Base-by-base conservation (phyloP, 352 stramenopile species). In the Phytophthora lateralis region DNA sequence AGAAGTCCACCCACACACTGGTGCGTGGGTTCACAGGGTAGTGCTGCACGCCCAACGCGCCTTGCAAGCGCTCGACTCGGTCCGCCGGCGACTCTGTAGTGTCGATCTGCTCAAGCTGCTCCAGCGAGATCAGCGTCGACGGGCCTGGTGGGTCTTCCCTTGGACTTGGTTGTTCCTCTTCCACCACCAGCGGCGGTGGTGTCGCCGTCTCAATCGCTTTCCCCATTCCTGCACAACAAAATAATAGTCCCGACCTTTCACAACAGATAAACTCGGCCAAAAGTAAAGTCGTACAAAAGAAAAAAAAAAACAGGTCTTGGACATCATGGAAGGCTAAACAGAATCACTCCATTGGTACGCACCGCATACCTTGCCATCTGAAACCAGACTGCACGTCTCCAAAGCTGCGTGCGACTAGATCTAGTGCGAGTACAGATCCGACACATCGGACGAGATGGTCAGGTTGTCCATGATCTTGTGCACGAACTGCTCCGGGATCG, bases 401-500 rank as follows among this genome's bases (percentile, higher is more conserved):
- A 56, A 18, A 26, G 21, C 35, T 32, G 42, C 15, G 20, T 37
- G 46, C 67, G 37, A 55, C 62, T 58, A 46, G 38, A 60, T 56
- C 57, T 76, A 95, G 60, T 93, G 80, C 63, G 78, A 81, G 76
- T 99, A 99, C 24, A 99, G 80, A 63, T 98, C 95, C 69, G 96
- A 99, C 30, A 99, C 95, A 52, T 95, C 83, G 38, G 91, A 98
- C 34, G 84, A 89, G 45, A 98, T 76, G 43, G 71, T 83, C 44
- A 93, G 78, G 49, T 97, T 76, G 21, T 71, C 69, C 64, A 60
- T 88, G 65, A 99, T 91, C 63, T 87, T 96, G 82, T 99, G 95
- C 51, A 97, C 82, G 71, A 98, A 99, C 75, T 99, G 97, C 80
- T 99, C 96, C 12, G 96, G 97, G 68, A 99, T 98, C 18, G 96